These are phyloP conservation scores for Suillus variegatus DNA, from an alignment of 768 basidiomycete genomes.

Conservation along the genomic window DNA sequence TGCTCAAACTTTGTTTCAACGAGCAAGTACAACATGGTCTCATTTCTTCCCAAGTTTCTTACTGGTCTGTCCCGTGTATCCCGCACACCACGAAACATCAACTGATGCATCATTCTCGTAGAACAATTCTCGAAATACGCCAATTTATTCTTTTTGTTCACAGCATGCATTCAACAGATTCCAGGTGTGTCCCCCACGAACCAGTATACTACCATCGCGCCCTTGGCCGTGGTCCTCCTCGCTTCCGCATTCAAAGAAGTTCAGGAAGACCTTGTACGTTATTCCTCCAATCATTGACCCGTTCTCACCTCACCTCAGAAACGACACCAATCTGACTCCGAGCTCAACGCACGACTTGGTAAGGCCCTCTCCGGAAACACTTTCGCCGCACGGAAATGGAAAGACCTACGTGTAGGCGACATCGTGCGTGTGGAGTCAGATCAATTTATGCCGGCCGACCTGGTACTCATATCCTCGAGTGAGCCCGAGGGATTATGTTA, in stretches of 20 bases:
- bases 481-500: slow-evolving; percentile 98
- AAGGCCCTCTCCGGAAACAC: slow-evolving; percentile 71
- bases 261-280: slow-evolving; percentile 87
- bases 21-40: slow-evolving; percentile 88
- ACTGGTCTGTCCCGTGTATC: slow-evolving; percentile 56
- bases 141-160: slow-evolving; percentile 98
- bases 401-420: slow-evolving; percentile 88
- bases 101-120: slow-evolving; percentile 33
- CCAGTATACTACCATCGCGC: slow-evolving; percentile 90
- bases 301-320: slow-evolving; percentile 53
- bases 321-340: slow-evolving; percentile 93
- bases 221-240: slow-evolving; percentile 83
- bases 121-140: slow-evolving; percentile 99
- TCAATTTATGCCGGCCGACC: slow-evolving; percentile 95
- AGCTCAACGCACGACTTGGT: slow-evolving; percentile 81
- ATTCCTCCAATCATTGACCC: neutral
- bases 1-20: slow-evolving; percentile 87
- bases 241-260: slow-evolving; percentile 96
- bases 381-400: slow-evolving; percentile 83
- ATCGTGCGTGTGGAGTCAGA: slow-evolving; percentile 88
- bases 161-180: slow-evolving; percentile 95
- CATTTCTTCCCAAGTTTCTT: slow-evolving; percentile 93
- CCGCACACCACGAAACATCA: neutral
- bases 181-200: slow-evolving; percentile 98
- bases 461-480: slow-evolving; percentile 82